These are phyloP conservation scores for Mycena venus DNA, from an alignment of 768 basidiomycete genomes.

Conservation along the genomic window DNA sequence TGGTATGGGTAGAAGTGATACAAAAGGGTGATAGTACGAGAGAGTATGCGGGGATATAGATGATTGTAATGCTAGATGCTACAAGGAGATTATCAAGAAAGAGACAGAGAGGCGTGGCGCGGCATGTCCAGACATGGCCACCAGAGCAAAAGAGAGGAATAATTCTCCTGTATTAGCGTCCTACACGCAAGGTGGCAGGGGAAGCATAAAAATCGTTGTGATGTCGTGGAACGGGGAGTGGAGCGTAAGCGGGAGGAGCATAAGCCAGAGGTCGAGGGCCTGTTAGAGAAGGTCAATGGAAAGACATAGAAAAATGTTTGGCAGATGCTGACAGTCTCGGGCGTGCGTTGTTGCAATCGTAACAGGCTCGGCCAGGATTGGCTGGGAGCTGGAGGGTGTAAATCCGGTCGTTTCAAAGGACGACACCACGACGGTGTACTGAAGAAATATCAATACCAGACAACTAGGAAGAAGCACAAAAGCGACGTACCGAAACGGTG, in stretches of 20 bases:
- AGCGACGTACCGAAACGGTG: conserved; percentile 59
- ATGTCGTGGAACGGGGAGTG: conserved; percentile 42
- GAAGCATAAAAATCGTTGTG: conserved; percentile 44
- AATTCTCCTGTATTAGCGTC: conserved; percentile 24
- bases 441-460: conserved; percentile 19
- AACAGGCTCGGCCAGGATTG: conserved; percentile 63
- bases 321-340: conserved; percentile 39
- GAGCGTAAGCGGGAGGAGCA: conserved; percentile 64
- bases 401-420: conserved; percentile 59
- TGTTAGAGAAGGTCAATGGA: conserved; percentile 6
- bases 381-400: conserved; percentile 48
- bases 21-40: conserved; percentile 14
- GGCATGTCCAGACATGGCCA: conserved; percentile 36
- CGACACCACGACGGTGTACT: conserved; percentile 63
- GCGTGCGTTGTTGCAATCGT: conserved; percentile 66
- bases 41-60: not conserved
- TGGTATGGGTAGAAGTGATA: conserved; percentile 21
- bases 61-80: conserved; percentile 26
- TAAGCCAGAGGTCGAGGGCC: conserved; percentile 64
- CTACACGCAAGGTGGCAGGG: conserved; percentile 19
- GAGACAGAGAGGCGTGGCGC: conserved; percentile 23
- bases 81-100: conserved; percentile 27
- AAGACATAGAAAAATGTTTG: not conserved
- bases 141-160: conserved; percentile 15
- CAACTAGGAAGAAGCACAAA: not conserved